A percentile compares a stretch with the other conserved stretches of the same genome.
These are phyloP conservation scores for Flaveria bidentis DNA, from an alignment of 129 eudicot species.

Conservation along the genomic window DNA sequence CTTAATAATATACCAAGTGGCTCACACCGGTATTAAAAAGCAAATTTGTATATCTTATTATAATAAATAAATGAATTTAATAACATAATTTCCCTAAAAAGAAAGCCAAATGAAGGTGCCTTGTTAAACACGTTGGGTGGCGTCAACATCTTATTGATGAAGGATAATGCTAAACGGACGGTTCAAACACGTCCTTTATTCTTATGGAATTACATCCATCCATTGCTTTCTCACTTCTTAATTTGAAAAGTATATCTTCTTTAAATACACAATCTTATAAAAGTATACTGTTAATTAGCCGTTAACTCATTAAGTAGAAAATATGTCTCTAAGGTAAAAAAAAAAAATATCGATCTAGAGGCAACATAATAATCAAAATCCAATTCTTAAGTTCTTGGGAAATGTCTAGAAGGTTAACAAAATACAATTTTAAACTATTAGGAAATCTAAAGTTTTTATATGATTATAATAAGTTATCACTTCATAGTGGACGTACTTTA, in stretches of 20 bases:
- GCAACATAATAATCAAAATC: too few species aligned
- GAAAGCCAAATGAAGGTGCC: neutral
- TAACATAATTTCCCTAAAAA: neutral
- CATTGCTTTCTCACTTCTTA: neutral
- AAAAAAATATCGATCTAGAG: too few species aligned
- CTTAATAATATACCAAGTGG: neutral
- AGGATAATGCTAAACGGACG: conserved; percentile 6
- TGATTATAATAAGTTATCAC: too few species aligned
- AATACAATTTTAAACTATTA: too few species aligned
- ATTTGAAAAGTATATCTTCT: neutral
- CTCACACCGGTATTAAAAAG: too few species aligned
- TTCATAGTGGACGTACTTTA: neutral
- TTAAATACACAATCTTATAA: neutral
- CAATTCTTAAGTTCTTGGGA: too few species aligned
- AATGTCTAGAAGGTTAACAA: too few species aligned
- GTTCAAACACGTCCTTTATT: neutral
- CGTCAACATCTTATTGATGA: neutral
- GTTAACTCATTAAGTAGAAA: neutral
- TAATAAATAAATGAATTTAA: neutral
- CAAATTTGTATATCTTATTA: neutral
- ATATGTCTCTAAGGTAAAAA: too few species aligned
- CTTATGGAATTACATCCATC: neutral
- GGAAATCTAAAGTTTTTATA: too few species aligned
- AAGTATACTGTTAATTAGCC: neutral
- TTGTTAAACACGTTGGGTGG: conserved; percentile 12